A percentile compares a stretch with the other conserved stretches of the same genome.
phyloP scores from a whole-genome alignment of 164 flowering plant genomes.

The Chimonanthus praecox region DNA sequence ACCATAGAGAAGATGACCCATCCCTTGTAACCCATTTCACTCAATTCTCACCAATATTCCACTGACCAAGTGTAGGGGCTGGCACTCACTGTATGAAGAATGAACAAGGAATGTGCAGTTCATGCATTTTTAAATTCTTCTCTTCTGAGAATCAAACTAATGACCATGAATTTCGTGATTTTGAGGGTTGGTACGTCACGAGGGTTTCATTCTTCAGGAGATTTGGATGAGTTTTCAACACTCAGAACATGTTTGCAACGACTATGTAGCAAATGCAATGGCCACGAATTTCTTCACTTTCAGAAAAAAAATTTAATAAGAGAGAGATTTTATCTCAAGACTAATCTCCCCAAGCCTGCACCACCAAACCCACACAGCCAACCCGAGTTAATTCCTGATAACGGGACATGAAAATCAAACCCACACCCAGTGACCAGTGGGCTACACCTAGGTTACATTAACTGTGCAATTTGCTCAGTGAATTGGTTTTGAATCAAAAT shows the following conservation, averaged over 20 bases:
- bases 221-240: neutral
- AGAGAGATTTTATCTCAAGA: too few relatives aligned
- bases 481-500: too few relatives aligned
- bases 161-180: neutral
- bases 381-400: too few relatives aligned
- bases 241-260: neutral
- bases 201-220: neutral
- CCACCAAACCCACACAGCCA: too few relatives aligned
- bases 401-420: too few relatives aligned
- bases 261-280: too few relatives aligned
- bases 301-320: too few relatives aligned
- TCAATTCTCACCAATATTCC: neutral
- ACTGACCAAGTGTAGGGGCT: neutral
- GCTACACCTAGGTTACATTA: too few relatives aligned
- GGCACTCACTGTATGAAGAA: neutral
- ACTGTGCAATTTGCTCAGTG: too few relatives aligned
- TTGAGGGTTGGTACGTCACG: constrained; percentile 1
- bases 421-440: too few relatives aligned
- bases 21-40: neutral
- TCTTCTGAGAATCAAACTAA: neutral
- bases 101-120: neutral
- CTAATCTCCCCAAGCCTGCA: too few relatives aligned
- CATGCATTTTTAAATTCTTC: neutral
- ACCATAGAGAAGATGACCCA: neutral
- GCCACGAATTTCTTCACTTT: too few relatives aligned